Evolutionary conservation across 2,329 filamentous ascomycete species (phyloP).

Genomic region (Colletotrichum nymphaeae): DNA sequence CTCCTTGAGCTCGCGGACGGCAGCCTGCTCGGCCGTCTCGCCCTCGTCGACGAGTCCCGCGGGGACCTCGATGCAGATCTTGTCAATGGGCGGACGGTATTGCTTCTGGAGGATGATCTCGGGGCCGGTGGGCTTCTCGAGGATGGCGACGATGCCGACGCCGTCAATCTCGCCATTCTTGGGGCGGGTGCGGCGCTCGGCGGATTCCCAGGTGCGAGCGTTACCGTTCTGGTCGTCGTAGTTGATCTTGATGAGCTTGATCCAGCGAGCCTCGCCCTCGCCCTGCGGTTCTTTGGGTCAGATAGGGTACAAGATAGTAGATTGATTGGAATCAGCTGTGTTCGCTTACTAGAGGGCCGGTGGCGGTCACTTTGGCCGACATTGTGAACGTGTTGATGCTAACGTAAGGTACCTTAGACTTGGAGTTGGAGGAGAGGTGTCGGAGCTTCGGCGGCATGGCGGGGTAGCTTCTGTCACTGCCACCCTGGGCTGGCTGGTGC

Average conservation of each 20-base stretch:
- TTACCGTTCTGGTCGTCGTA: conserved; percentile 73
- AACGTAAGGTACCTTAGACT: too few relatives aligned
- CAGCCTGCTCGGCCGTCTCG: conserved; percentile 70
- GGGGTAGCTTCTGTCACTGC: not conserved
- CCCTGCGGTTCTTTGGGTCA: conserved; percentile 46
- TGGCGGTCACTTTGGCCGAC: conserved; percentile 54
- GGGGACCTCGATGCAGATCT: conserved; percentile 71
- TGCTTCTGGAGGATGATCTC: conserved; percentile 75
- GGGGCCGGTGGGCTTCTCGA: conserved; percentile 64
- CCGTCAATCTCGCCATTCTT: conserved; percentile 73
- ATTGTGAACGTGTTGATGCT: not conserved
- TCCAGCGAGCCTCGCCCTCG: conserved; percentile 68
- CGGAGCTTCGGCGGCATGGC: not conserved
- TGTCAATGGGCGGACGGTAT: conserved; percentile 71
- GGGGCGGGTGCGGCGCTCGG: conserved; percentile 76
- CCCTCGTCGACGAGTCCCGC: conserved; percentile 72
- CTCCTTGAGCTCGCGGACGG: conserved; percentile 72
- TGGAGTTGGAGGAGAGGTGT: not conserved
- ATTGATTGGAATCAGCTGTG: not conserved
- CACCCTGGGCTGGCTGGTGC: not conserved
- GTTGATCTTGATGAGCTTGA: conserved; percentile 69
- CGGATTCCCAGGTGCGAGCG: conserved; percentile 76
- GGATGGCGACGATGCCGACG: conserved; percentile 78
- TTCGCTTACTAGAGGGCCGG: conserved; percentile 55
- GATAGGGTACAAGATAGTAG: not conserved